Evolutionary conservation across 306 rosid genomes (phyloP).

Genomic region (Trichosanthes truncata): DNA sequence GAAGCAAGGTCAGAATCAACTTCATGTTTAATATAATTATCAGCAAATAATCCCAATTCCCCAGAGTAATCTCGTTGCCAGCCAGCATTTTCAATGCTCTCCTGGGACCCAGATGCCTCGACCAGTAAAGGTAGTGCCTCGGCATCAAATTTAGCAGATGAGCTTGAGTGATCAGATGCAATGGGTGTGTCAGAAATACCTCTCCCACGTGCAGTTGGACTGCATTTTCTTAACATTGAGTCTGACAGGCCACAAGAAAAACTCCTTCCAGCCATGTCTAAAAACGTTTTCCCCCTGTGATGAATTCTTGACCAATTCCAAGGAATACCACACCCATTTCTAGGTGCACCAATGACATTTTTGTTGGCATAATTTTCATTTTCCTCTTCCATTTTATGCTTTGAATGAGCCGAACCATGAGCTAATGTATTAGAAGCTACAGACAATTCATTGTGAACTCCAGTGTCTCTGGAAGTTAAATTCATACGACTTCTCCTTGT

Average conservation of each 20-base stretch:
- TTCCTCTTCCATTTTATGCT: conserved; percentile 52
- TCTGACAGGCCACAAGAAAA: conserved; percentile 91
- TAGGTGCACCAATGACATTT: conserved; percentile 73
- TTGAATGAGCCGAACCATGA: conserved; percentile 46
- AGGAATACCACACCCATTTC: conserved; percentile 93
- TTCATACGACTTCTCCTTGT: conserved; percentile 54
- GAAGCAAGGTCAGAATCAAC: conserved; percentile 85
- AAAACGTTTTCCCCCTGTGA: conserved; percentile 76
- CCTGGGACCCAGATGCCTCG: conserved; percentile 87
- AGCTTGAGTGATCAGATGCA: conserved; percentile 55
- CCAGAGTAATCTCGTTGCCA: conserved; percentile 81
- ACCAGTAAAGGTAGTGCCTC: conserved; percentile 83
- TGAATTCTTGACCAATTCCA: conserved; percentile 99
- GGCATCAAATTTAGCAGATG: conserved; percentile 53
- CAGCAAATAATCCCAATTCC: conserved; percentile 80
- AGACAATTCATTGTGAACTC: conserved; percentile 68
- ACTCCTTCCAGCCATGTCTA: conserved; percentile 94
- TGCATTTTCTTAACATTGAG: conserved; percentile 57
- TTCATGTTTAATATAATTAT: conserved; percentile 69
- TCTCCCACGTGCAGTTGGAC: conserved; percentile 47
- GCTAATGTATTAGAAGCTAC: conserved; percentile 83
- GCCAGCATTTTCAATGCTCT: conserved; percentile 61
- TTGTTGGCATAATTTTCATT: conserved; percentile 37
- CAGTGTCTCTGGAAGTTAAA: conserved; percentile 60
- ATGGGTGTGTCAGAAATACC: conserved; percentile 51